These are phyloP conservation scores for Henningerozyma blattae DNA, from an alignment of 805 yeast species.

Conservation along the genomic window DNA sequence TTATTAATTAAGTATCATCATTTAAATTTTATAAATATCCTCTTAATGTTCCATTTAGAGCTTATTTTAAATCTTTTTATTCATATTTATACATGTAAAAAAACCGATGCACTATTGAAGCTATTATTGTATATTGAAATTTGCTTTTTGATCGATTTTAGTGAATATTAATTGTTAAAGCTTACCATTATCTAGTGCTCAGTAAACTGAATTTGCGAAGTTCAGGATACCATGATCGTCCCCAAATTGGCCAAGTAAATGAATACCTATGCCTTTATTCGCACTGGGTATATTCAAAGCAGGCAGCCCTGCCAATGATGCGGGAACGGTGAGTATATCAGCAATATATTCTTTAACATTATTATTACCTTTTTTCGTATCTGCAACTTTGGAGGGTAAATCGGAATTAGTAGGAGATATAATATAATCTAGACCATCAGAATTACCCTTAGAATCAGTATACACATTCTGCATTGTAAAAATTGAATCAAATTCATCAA, in stretches of 20 bases:
- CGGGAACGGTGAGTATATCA: slow-evolving; percentile 82
- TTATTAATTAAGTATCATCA: no score
- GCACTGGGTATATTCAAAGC: slow-evolving; percentile 62
- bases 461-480: slow-evolving; percentile 43
- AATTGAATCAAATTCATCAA: slow-evolving; percentile 50
- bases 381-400: slow-evolving; percentile 37
- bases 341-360: slow-evolving; percentile 52
- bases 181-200: no score
- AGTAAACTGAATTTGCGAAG: slow-evolving; percentile 10
- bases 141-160: no score
- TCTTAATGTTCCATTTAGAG: no score
- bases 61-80: no score
- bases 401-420: slow-evolving; percentile 61
- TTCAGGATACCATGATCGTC: slow-evolving; percentile 56
- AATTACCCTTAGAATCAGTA: slow-evolving; percentile 9
- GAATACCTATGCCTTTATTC: slow-evolving; percentile 45
- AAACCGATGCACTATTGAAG: no score
- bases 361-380: slow-evolving; percentile 22
- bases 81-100: no score
- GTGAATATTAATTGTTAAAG: no score
- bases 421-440: slow-evolving; percentile 49
- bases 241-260: slow-evolving; percentile 78
- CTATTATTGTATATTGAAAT: no score
- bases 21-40: no score
- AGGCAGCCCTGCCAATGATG: slow-evolving; percentile 87